Base-by-base conservation (phyloP, 257 asterid genomes). In the Linderniella brevidens region DNA sequence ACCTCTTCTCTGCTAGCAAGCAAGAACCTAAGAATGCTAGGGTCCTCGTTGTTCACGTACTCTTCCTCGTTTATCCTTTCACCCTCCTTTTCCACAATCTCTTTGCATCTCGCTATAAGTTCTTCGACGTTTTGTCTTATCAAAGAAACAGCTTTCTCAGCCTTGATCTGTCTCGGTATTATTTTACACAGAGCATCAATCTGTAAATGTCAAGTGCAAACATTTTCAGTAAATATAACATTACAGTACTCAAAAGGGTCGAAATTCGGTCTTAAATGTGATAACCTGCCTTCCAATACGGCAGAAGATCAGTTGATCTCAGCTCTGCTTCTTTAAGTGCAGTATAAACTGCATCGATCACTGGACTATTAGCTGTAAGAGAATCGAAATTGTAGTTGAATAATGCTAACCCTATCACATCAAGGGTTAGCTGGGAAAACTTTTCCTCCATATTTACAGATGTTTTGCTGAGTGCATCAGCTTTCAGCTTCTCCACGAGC, bases 1-100 rank as follows among this genome's bases (percentile, higher is more conserved):
- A 83, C 97, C 93, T 88, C 93, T 66, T 88, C 98, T 60, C 94
- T 64, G 74, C 98, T 88, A 63, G 98, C 98, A 65, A 88, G 98
- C 72, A 88, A 74, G 72, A 88, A 84, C 9, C 95, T 79, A 47
- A 88, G 98, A 54, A 88, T 79, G 70, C 98, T 88, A 6, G 98
- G 95, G 55, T 84, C 98, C 13, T 78, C 11, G 45, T 76, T 82
- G 53, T 84, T 88, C 63, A 88, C 92, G 58, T 84, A 88, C 52
- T 84, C 95, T 63, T 84, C 98, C 66, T 84, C 92, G 8, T 61
- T 73, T 62, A 84, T 76, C 71, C 78, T 78, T 74, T 84, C 98
- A 41, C 94, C 98, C 72, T 84, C 95, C 4, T 52, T 52, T 69
- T 88, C 98, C 38, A 88, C 98, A 46, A 88, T 88, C 66, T 76